Base-by-base conservation (phyloP, 1,284 basidiomycete species). In the Exobasidium rhododendri region DNA sequence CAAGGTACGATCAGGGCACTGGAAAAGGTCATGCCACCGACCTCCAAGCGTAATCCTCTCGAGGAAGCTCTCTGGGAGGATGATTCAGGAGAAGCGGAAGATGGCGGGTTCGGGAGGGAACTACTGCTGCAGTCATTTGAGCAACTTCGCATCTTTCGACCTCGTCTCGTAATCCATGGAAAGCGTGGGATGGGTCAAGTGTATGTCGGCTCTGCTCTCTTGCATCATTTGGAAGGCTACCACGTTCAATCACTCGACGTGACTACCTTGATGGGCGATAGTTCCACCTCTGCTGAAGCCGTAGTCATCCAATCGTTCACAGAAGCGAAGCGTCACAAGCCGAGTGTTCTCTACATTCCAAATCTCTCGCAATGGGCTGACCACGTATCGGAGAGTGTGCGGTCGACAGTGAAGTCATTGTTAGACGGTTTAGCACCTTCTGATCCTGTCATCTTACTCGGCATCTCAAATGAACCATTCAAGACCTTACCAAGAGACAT, bases 321-420 rank as follows among this genome's bases (percentile, higher is more conserved):
- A 20, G 96, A 99, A 80, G 96, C 96, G 0, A 97, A 97, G 80
- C 87, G 96, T 30, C 92, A 97, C 78, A 94, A 97, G 73, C 96
- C 96, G 0, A 94, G 92, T 0, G 88, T 98, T 46, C 85, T 98
- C 54, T 98, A 93, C 81, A 92, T 98, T 51, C 96, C 94, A 0
- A 90, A 91, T 0, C 84, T 98, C 1, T 80, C 87, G 0, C 86
- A 89, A 5, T 98, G 94, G 94, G 89, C 89, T 58, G 83, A 87
- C 1, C 87, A 92, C 0, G 85, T 98, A 7, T 86, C 89, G 0
- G 94, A 97, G 66, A 88, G 88, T 0, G 86, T 92, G 0, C 85
- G 91, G 22, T 86, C 88, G 1, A 96, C 93, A 0, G 86, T 97
- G 46, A 88, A 88, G 49, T 87, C 94, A 0, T 88, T 98, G 84